Evolutionary conservation across 345 rosid species (phyloP), one percentile per base, ranked within the genome.

Genomic region (Bretschneidera sinensis): DNA sequence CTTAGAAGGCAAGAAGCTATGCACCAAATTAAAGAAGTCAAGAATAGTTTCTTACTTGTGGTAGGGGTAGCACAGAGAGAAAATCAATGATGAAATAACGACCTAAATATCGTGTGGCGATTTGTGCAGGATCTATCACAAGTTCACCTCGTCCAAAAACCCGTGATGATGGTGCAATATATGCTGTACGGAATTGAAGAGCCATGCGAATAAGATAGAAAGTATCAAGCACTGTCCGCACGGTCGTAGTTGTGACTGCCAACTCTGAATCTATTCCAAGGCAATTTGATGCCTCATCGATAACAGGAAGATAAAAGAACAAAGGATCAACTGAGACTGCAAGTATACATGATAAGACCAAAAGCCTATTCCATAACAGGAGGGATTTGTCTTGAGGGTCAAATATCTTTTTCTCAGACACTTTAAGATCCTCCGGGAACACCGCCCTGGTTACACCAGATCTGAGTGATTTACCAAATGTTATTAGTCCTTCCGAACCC

Each of bases 141-240:
- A 90, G 95, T 74, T 90, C 97, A 56, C 97, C 97, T 21, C 97
- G 79, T 24, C 97, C 97, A 28, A 90, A 90, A 17, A 90, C 97
- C 25, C 97, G 74, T 3, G 97, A 90, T 2, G 97, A 90, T 14
- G 95, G 97, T 21, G 97, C 97, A 57, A 87, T 79, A 54, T 75
- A 89, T 9, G 95, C 95, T 21, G 92, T 90, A 8, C 88, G 83
- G 59, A 90, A 90, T 69, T 90, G 97, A 48, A 90, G 79, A 60
- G 76, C 83, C 81, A 90, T 80, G 17, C 92, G 84, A 49, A 78
- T 59, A 17, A 85, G 81, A 66, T 85, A 83, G 70, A 90, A 83
- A 51, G 61, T 74, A 68, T 90, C 95, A 2, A 85, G 64, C 21
- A 71, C 17, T 9, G 92, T 85, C 73, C 97, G 76, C 15, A 78